Conservation (phyloP, 2,329 filamentous ascomycete species). For the Colletotrichum simmondsii region DNA sequence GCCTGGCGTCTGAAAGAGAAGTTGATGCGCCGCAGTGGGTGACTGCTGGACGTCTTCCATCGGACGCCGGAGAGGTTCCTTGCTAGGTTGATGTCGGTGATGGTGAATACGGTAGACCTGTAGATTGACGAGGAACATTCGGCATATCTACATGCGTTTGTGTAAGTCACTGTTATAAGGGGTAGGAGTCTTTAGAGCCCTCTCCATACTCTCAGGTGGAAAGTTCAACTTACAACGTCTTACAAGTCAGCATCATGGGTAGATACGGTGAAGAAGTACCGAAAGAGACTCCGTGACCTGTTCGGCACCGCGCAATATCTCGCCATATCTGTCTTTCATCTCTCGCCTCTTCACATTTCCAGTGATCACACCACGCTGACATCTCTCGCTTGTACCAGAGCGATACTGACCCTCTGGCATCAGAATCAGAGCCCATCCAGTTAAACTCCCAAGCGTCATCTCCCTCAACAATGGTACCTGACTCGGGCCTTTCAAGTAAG, state of each 20-base stretch:
- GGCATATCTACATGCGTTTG: neutral
- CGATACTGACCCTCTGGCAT: constrained; percentile 5
- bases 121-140: constrained; percentile 18
- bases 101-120: constrained; percentile 11
- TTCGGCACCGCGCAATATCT: neutral
- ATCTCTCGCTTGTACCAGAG: constrained; percentile 27
- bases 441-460: constrained; percentile 3
- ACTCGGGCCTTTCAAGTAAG: neutral
- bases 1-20: constrained; percentile 17
- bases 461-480: neutral
- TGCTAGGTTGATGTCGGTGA: constrained; percentile 25
- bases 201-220: neutral
- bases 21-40: constrained; percentile 21
- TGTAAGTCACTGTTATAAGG: neutral
- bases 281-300: neutral
- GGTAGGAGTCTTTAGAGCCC: fast-evolving
- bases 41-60: neutral
- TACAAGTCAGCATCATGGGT: constrained; percentile 24
- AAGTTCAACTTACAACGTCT: constrained; percentile 13
- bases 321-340: constrained; percentile 19
- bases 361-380: constrained; percentile 27
- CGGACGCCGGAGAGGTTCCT: constrained; percentile 8
- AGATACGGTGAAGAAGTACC: constrained; percentile 13
- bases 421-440: constrained; percentile 25
- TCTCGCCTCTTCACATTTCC: constrained; percentile 25